phyloP scores from a whole-genome alignment of 345 rosid species.

The Excoecaria agallocha region DNA sequence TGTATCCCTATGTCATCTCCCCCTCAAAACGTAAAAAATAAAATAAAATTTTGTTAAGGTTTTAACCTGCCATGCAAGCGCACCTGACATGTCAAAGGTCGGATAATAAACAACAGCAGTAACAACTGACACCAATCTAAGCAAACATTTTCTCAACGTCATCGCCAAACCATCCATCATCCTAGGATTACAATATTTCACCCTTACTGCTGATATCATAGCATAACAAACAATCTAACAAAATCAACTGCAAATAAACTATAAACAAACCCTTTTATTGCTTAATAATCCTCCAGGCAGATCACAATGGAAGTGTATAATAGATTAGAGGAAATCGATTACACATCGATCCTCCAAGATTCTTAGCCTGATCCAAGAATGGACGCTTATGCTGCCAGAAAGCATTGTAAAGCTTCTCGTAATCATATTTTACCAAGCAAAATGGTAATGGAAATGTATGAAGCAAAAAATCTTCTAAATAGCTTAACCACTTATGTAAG shows the following conservation, averaged over 20 bases:
- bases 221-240: background rate
- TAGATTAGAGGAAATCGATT: background rate
- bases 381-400: no score
- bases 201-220: background rate
- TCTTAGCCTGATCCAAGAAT: no score
- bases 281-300: constrained; percentile 2
- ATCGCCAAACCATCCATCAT: background rate
- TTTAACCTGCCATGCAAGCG: constrained; percentile 42
- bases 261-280: background rate
- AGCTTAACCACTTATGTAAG: no score
- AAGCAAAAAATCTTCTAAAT: no score
- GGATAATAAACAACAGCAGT: background rate
- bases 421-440: no score
- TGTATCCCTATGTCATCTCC: constrained; percentile 44
- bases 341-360: background rate
- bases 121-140: background rate
- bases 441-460: no score
- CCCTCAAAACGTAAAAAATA: constrained; percentile 20
- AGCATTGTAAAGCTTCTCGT: no score
- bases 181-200: background rate
- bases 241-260: no score
- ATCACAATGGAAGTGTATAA: background rate
- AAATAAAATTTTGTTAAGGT: constrained; percentile 17
- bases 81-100: constrained; percentile 43
- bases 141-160: background rate